phyloP scores from a whole-genome alignment of 495 filamentous ascomycete genomes.

The Evansstolkia leycettana region DNA sequence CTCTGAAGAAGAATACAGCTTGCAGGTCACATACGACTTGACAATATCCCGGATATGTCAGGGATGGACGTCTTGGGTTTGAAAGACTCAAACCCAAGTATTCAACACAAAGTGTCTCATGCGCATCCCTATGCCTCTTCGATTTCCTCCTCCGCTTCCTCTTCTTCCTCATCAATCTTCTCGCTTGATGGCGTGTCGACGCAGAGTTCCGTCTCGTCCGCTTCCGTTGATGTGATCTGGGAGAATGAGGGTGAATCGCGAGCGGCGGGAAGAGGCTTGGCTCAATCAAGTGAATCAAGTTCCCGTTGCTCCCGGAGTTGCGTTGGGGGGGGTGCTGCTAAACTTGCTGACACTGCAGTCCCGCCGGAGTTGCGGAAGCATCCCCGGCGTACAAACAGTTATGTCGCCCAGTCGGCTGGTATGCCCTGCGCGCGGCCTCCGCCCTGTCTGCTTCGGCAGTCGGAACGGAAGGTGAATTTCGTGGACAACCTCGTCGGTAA shows the following conservation, averaged over 20 bases:
- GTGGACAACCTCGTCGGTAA: slow-evolving; percentile 99
- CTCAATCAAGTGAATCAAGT: slow-evolving; percentile 6
- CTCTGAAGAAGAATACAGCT: slow-evolving; percentile 5
- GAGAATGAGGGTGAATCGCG: slow-evolving; percentile 31
- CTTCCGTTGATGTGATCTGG: slow-evolving; percentile 35
- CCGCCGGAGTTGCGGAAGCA: slow-evolving; percentile 64
- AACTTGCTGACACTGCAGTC: slow-evolving; percentile 33
- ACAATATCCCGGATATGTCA: slow-evolving; percentile 28
- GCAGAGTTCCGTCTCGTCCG: slow-evolving; percentile 40
- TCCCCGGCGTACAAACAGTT: slow-evolving; percentile 58
- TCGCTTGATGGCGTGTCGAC: slow-evolving; percentile 55
- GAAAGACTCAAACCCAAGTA: slow-evolving; percentile 29
- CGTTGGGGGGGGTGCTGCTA: slow-evolving; percentile 14
- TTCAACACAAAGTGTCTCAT: slow-evolving; percentile 24
- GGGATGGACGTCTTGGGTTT: slow-evolving; percentile 38
- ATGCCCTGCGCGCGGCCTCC: slow-evolving; percentile 51
- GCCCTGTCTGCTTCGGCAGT: slow-evolving; percentile 75
- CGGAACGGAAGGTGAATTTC: slow-evolving; percentile 88
- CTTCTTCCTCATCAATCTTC: slow-evolving; percentile 69
- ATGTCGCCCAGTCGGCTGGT: slow-evolving; percentile 24
- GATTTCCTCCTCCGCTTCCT: slow-evolving; percentile 62
- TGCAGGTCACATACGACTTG: slow-evolving; percentile 7
- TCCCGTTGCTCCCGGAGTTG: slow-evolving; percentile 16
- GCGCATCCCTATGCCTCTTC: slow-evolving; percentile 51
- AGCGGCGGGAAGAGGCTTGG: slow-evolving; percentile 12